Conservation (phyloP, 2,329 filamentous ascomycete species). For the Pyrenophora teres region DNA sequence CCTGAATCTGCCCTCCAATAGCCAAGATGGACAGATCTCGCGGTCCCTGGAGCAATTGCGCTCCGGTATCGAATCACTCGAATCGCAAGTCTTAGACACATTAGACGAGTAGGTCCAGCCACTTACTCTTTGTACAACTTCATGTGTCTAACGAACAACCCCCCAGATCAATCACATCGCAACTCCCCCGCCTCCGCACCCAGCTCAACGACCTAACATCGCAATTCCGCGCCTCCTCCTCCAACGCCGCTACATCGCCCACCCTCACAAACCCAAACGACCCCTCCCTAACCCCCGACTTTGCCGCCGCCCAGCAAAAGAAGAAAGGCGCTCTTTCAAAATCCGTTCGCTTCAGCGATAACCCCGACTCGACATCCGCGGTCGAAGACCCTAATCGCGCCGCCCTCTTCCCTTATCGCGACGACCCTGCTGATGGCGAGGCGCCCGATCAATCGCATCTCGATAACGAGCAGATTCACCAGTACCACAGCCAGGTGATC, state of each 20-base stretch:
- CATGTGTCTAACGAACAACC: neutral
- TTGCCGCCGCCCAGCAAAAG: constrained; percentile 43
- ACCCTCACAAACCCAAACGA: constrained; percentile 52
- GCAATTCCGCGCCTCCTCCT: constrained; percentile 68
- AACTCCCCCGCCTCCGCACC: constrained; percentile 69
- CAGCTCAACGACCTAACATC: constrained; percentile 77
- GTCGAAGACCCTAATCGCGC: constrained; percentile 56
- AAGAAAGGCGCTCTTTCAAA: constrained; percentile 57
- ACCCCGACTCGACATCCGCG: constrained; percentile 37
- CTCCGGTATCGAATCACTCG: constrained; percentile 74
- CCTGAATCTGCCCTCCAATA: constrained; percentile 75
- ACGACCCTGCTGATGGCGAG: constrained; percentile 61
- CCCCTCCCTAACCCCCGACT: constrained; percentile 46
- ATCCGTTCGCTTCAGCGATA: constrained; percentile 84
- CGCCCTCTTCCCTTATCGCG: constrained; percentile 71
- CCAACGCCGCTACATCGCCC: constrained; percentile 48
- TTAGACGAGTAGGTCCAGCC: constrained; percentile 56
- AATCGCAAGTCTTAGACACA: constrained; percentile 64
- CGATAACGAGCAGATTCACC: constrained; percentile 83
- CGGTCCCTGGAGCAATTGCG: constrained; percentile 85
- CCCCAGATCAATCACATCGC: constrained; percentile 51
- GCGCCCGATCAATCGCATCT: constrained; percentile 61
- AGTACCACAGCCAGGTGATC: constrained; percentile 79
- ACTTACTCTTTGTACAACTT: neutral
- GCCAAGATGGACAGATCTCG: constrained; percentile 86